Evolutionary conservation across 352 stramenopile species (phyloP), one percentile per base, ranked within the genome.

Genomic region (Phytopythium helicoides): DNA sequence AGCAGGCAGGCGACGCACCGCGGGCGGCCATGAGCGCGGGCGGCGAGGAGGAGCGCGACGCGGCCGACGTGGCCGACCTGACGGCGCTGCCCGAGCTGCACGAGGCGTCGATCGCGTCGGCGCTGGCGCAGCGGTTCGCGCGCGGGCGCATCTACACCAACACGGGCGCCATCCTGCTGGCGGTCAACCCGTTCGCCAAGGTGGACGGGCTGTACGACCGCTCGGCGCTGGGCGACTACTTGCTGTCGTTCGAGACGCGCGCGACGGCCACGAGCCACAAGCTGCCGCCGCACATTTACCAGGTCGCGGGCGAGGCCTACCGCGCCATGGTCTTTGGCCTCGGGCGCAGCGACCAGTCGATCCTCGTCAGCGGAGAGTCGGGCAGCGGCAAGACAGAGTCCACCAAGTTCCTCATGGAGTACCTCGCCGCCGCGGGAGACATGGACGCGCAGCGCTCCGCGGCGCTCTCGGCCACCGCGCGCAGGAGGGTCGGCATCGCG

Each of bases 341-440:
- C 7, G 80, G 83, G 26, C 71, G 71, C 28, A 74, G 52, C 42
- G 81, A 92, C 51, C 83, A 94, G 58, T 87, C 78, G n/a, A 86
- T 95, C 40, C 70, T 95, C 49, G 83, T 95, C 37, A 92, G 80
- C 47, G 86, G 86, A 48, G 86, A 95, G 54, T 92, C 81, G 34
- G 86, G 86, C 39, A 91, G 78, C 46, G 86, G 86, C 51, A 95
- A 95, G 63, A 95, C 86, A n/a, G 84, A 95, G 60, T 89, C 78
- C 25, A 95, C 86, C 56, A 95, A 95, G 66, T 92, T 92, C 57
- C 64, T 95, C 41, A 92, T 95, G 81, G 68, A 92, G 48, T 95
- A 94, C 54, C 62, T 95, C 31, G 82, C 81, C 14, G 81, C 92
- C 50, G 85, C 77, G 14, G 81, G 82, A 47, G 87, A 73, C 31